A percentile compares a stretch with the other conserved stretches of the same genome.
Evolutionary conservation across 805 yeast genomes (phyloP).

Genomic region (Cyberlindnera americana): DNA sequence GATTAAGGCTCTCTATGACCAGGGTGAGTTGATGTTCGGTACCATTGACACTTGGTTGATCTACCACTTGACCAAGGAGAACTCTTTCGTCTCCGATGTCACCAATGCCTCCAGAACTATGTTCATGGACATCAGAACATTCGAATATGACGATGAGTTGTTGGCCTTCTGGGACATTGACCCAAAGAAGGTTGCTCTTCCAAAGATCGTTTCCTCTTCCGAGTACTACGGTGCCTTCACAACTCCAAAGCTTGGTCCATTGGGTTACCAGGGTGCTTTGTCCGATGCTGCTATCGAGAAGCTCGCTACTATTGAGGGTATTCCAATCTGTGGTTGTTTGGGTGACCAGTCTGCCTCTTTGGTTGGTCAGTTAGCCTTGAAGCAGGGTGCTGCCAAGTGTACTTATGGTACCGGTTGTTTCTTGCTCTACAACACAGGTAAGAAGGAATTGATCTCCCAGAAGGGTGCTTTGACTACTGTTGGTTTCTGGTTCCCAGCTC

Average conservation of each 20-base stretch:
- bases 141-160: constrained; percentile 71
- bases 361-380: constrained; percentile 87
- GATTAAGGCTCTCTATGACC: constrained; percentile 64
- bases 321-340: constrained; percentile 84
- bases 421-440: constrained; percentile 83
- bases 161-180: constrained; percentile 80
- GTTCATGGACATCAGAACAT: constrained; percentile 77
- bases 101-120: constrained; percentile 91
- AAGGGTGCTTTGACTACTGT: constrained; percentile 88
- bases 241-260: constrained; percentile 52
- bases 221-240: constrained; percentile 72
- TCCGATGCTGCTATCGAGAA: constrained; percentile 51
- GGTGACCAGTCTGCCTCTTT: constrained; percentile 95
- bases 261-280: constrained; percentile 49
- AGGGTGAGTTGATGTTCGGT: constrained; percentile 83
- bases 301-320: constrained; percentile 46
- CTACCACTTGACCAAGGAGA: constrained; percentile 72
- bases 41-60: constrained; percentile 94
- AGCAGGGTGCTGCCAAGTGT: constrained; percentile 85
- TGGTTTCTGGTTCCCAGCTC: constrained; percentile 82
- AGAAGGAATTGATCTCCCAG: constrained; percentile 59
- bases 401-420: constrained; percentile 97
- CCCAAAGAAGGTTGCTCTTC: constrained; percentile 57
- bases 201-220: constrained; percentile 75
- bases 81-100: constrained; percentile 74